Percentiles rank a stretch among this genome's conserved stretches.
Evolutionary conservation across 108 stramenopile genomes (phyloP).

Genomic region (Nannochloropsis salina): DNA sequence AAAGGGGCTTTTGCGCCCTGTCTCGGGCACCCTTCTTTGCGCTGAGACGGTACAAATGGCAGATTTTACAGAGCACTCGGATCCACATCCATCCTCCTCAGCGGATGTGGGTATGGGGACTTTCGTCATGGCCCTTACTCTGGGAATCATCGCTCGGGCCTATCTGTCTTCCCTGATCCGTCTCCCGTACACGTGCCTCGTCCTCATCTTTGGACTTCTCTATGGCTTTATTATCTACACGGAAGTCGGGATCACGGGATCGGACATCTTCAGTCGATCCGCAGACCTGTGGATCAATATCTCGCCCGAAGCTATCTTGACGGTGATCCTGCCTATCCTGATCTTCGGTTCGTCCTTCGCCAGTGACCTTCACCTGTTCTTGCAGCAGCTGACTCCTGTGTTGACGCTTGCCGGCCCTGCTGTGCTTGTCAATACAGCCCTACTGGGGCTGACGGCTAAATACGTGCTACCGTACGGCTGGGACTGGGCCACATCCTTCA

Average conservation of each 20-base stretch:
- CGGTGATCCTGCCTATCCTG: slow-evolving; percentile 63
- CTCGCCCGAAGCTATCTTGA: slow-evolving; percentile 50
- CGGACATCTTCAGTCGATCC: background rate
- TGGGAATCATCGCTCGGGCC: slow-evolving; percentile 32
- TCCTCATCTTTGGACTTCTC: slow-evolving; percentile 39
- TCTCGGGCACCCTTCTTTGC: too few species aligned
- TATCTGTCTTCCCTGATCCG: slow-evolving; percentile 26
- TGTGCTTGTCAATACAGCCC: slow-evolving; percentile 43
- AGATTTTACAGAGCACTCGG: too few species aligned
- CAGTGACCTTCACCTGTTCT: slow-evolving; percentile 32
- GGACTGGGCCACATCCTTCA: slow-evolving; percentile 57
- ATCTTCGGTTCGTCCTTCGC: slow-evolving; percentile 56
- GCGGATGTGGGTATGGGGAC: slow-evolving; percentile 35
- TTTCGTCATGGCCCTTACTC: slow-evolving; percentile 33
- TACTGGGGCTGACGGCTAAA: slow-evolving; percentile 43
- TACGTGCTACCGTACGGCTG: slow-evolving; percentile 51
- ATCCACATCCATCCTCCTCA: background rate
- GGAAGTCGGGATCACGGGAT: background rate
- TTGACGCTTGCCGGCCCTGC: slow-evolving; percentile 52
- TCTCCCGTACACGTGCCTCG: slow-evolving; percentile 50
- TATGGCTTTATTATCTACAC: slow-evolving; percentile 38
- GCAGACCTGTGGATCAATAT: slow-evolving; percentile 43
- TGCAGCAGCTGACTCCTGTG: slow-evolving; percentile 29
- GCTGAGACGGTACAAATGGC: too few species aligned
- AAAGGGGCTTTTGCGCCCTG: too few species aligned